Percentiles rank a stretch among this genome's conserved stretches.
These are phyloP conservation scores for Backusella luteola DNA, from an alignment of 192 early-diverging fungal species.

Conservation along the genomic window DNA sequence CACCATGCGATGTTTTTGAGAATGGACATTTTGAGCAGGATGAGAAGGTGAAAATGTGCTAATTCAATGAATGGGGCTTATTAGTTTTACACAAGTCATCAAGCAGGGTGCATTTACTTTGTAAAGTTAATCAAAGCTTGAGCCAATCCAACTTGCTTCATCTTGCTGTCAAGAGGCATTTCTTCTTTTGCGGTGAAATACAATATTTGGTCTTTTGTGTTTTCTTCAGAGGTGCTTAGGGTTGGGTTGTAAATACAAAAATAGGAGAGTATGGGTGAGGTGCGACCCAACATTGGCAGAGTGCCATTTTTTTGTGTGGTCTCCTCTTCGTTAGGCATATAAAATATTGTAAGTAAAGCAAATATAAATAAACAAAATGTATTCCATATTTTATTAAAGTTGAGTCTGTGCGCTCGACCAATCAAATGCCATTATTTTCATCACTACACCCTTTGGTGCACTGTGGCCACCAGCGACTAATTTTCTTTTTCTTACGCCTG, in stretches of 20 bases:
- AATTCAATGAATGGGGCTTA: background rate
- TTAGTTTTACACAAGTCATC: background rate
- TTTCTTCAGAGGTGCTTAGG: conserved; percentile 65
- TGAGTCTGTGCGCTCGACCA: background rate
- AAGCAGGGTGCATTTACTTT: conserved; percentile 30
- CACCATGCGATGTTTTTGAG: conserved; percentile 57
- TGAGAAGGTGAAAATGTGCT: conserved; percentile 52
- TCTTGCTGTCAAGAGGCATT: conserved; percentile 67
- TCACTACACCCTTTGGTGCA: too few species aligned
- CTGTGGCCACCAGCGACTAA: too few species aligned
- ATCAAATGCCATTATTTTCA: background rate
- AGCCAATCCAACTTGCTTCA: conserved; percentile 74
- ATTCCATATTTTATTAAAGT: background rate
- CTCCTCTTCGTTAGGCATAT: background rate
- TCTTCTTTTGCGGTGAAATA: conserved; percentile 68
- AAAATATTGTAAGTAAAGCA: background rate
- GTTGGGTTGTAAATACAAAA: conserved; percentile 77
- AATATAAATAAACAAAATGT: background rate
- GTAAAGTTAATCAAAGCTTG: conserved; percentile 72
- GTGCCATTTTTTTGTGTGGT: background rate
- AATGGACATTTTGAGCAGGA: conserved; percentile 57
- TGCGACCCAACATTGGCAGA: conserved; percentile 22
- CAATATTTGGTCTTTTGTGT: conserved; percentile 70
- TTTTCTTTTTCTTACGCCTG: too few species aligned
- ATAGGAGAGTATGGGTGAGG: conserved; percentile 58